Base-by-base conservation (phyloP, 352 stramenopile genomes). In the Phytophthora capsici region DNA sequence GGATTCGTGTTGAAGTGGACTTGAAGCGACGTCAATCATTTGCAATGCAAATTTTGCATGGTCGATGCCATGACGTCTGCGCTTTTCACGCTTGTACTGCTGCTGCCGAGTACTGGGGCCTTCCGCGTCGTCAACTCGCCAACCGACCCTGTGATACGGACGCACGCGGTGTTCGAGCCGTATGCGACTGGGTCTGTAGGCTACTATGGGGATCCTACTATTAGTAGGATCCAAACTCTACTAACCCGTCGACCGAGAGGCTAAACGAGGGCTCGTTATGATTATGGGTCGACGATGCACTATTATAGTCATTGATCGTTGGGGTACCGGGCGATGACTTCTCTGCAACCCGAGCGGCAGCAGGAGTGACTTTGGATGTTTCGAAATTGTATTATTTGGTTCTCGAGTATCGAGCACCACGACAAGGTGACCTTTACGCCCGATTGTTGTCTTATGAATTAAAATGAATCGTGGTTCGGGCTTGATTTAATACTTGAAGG, bases 181-280 rank as follows among this genome's bases (percentile, higher is more conserved):
- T 97, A 97, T 57, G 86, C 83, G 6, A 59, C 56, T 7, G 92
- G 93, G 14, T 81, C 80, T 45, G 93, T 95, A 1, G 91, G 89
- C 13, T 88, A 90, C 59, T 93, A 91, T 36, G 89, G 92, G 44
- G 87, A 98, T 57, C 80, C 87, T 3, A 41, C n/a, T n/a, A n/a
- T n/a, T n/a, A n/a, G 44, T 60, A 10, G n/a, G n/a, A n/a, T n/a
- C n/a, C n/a, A n/a, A n/a, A n/a, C n/a, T n/a, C n/a, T n/a, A n/a
- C 62, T 13, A 90, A 93, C 50, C 79, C 71, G 8, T 61, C 76
- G 20, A 67, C 82, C 1, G 85, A 94, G 53, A 69, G 81, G 26
- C 74, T 96, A n/a, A 96, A 98, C 68, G 88, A 97, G 75, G 90
- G 90, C 51, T 62, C 80, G 46, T n/a, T n/a, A n/a, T n/a, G n/a